phyloP scores from a whole-genome alignment of 2,329 filamentous ascomycete genomes.

The Botrytis fabae region DNA sequence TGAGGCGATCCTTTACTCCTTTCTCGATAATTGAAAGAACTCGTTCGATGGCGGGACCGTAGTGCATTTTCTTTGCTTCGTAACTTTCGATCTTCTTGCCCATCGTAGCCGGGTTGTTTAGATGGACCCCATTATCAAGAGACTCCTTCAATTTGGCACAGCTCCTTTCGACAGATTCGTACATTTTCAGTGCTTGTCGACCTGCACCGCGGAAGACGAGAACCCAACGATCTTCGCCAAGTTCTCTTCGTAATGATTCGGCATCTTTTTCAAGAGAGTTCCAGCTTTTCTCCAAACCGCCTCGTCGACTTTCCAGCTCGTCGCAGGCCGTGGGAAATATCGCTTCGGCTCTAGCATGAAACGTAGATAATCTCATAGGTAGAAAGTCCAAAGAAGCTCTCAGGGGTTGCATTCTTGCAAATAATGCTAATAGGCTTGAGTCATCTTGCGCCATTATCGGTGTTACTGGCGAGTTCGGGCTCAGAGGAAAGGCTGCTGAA shows the following conservation, averaged over 20 bases:
- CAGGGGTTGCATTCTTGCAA: slow-evolving; percentile 92
- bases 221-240: slow-evolving; percentile 95
- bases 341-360: slow-evolving; percentile 72
- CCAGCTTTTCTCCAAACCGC: slow-evolving; percentile 79
- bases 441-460: slow-evolving; percentile 71
- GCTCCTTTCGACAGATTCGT: slow-evolving; percentile 88
- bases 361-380: slow-evolving; percentile 89
- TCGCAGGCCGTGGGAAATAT: slow-evolving; percentile 90
- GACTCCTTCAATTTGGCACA: slow-evolving; percentile 78
- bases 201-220: slow-evolving; percentile 92
- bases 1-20: slow-evolving; percentile 92
- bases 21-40: slow-evolving; percentile 92
- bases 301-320: slow-evolving; percentile 75
- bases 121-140: slow-evolving; percentile 71
- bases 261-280: slow-evolving; percentile 87
- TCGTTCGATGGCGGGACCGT: slow-evolving; percentile 87
- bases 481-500: slow-evolving; percentile 55
- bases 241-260: slow-evolving; percentile 81
- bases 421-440: slow-evolving; percentile 82
- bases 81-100: slow-evolving; percentile 88
- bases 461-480: slow-evolving; percentile 60
- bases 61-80: slow-evolving; percentile 92
- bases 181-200: slow-evolving; percentile 92
- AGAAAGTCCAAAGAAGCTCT: slow-evolving; percentile 92
- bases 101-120: slow-evolving; percentile 69